Evolutionary conservation across 1,139 yeast species (phyloP).

Genomic region (Yamadazyma jaroonii): DNA sequence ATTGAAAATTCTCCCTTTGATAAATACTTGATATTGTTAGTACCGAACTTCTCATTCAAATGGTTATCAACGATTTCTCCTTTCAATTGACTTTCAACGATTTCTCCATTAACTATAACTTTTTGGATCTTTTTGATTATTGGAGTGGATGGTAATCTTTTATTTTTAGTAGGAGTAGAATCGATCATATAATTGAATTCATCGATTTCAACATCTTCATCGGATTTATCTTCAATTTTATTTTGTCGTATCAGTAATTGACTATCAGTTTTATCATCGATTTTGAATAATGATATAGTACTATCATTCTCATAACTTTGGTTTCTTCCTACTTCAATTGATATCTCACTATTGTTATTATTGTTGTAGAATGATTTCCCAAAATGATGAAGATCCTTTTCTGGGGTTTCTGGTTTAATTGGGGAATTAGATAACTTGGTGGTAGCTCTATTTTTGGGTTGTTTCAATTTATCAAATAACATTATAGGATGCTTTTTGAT

Average conservation of each 20-base stretch:
- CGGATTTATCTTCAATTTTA: background rate
- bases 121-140: constrained; percentile 6
- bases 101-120: background rate
- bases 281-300: constrained; percentile 35
- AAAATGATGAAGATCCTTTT: constrained; percentile 4
- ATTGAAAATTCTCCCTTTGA: constrained; percentile 89
- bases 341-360: constrained; percentile 18
- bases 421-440: background rate
- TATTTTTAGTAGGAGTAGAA: constrained; percentile 41
- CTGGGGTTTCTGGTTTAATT: background rate
- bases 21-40: constrained; percentile 58
- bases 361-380: constrained; percentile 9
- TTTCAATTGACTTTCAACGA: background rate
- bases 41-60: constrained; percentile 64
- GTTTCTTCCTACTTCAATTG: constrained; percentile 45
- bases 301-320: constrained; percentile 26
- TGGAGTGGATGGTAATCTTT: constrained; percentile 12
- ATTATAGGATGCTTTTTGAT: constrained; percentile 60
- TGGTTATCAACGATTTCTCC: constrained; percentile 49
- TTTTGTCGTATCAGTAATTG: background rate
- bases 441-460: constrained; percentile 8
- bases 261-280: constrained; percentile 10
- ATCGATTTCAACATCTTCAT: constrained; percentile 2
- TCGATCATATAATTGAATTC: constrained; percentile 13
- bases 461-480: constrained; percentile 21